Conservation (phyloP, 169 alveolate genomes). For the Plasmodium billcollinsi region DNA sequence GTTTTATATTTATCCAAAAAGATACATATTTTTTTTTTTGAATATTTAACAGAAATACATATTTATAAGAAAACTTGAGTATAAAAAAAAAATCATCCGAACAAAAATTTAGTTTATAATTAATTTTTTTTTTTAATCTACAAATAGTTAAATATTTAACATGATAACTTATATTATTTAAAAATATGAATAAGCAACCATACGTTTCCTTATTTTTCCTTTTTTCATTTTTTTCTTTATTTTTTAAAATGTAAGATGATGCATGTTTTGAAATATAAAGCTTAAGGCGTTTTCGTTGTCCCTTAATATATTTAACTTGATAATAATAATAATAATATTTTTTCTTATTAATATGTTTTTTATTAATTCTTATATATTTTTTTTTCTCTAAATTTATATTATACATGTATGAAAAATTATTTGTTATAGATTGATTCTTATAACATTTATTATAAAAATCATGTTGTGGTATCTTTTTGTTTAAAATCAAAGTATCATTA, state of each 20-base stretch:
- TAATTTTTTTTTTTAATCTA: constrained; percentile 31
- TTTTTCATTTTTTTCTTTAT: neutral
- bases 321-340: neutral
- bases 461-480: neutral
- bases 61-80: neutral
- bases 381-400: constrained; percentile 4
- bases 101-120: constrained; percentile 12
- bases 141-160: constrained; percentile 19
- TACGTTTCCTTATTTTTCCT: neutral
- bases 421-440: neutral
- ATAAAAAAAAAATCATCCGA: constrained; percentile 15
- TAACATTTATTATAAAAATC: neutral
- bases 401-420: neutral
- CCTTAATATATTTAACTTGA: neutral
- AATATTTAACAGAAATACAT: constrained; percentile 30
- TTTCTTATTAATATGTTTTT: constrained; percentile 18
- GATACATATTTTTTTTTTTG: constrained; percentile 9
- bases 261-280: too few species aligned
- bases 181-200: constrained; percentile 44
- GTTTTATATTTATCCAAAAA: constrained; percentile 48
- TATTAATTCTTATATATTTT: constrained; percentile 18
- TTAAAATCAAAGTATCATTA: neutral
- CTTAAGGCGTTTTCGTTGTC: neutral
- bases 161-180: constrained; percentile 20
- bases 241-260: neutral